Evolutionary conservation across 495 filamentous ascomycete species (phyloP).

Genomic region (Monascus purpureus): DNA sequence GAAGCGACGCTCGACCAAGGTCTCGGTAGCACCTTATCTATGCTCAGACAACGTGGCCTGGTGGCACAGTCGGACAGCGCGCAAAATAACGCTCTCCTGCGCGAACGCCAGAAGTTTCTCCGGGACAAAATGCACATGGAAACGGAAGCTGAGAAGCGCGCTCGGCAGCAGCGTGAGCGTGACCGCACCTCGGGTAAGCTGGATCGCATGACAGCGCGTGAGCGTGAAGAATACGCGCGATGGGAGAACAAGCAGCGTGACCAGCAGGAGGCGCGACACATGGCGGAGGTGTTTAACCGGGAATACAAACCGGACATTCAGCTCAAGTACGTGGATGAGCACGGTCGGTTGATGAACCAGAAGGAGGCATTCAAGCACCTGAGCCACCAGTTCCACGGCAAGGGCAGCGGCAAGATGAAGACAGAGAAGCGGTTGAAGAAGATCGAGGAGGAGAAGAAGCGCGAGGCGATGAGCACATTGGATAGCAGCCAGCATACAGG

Average conservation of each 20-base stretch:
- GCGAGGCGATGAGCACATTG: constrained; percentile 63
- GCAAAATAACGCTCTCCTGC: constrained; percentile 52
- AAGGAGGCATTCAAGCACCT: constrained; percentile 97
- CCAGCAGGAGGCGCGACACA: constrained; percentile 59
- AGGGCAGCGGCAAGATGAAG: constrained; percentile 94
- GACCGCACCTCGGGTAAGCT: constrained; percentile 71
- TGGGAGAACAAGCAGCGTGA: constrained; percentile 80
- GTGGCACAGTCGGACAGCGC: constrained; percentile 48
- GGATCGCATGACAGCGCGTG: constrained; percentile 74
- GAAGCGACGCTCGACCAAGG: constrained; percentile 66
- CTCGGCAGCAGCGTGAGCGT: constrained; percentile 71
- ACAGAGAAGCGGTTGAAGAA: constrained; percentile 94
- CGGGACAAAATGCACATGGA: constrained; percentile 61
- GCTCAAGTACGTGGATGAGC: constrained; percentile 80
- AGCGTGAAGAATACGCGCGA: constrained; percentile 80
- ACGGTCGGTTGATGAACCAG: constrained; percentile 67
- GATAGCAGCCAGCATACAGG: constrained; percentile 72
- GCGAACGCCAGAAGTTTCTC: constrained; percentile 69
- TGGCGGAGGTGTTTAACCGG: constrained; percentile 70
- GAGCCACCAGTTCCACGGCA: constrained; percentile 95
- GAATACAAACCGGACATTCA: constrained; percentile 84
- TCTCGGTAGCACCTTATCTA: constrained; percentile 63
- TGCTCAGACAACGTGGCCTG: constrained; percentile 72
- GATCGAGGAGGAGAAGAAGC: constrained; percentile 88
- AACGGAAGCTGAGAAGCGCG: constrained; percentile 59